A percentile compares a stretch with the other conserved stretches of the same genome.
These are phyloP conservation scores for Fusarium xyrophilum DNA, from an alignment of 2,329 filamentous ascomycete species.

Conservation along the genomic window DNA sequence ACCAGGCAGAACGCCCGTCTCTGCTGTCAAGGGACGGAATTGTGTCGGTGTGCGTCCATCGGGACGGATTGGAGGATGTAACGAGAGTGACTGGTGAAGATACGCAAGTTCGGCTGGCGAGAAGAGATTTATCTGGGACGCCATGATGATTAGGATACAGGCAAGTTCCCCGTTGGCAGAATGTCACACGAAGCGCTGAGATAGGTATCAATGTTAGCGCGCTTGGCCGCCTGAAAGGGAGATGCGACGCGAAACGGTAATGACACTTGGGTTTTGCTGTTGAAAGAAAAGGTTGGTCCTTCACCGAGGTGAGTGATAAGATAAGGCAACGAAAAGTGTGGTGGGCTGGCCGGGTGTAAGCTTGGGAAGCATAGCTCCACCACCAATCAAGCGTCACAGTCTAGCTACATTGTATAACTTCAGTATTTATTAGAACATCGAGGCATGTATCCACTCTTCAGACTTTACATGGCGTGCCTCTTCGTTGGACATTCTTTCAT, in stretches of 20 bases:
- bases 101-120: slow-evolving; percentile 97
- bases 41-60: slow-evolving; percentile 83
- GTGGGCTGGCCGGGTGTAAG: slow-evolving; percentile 36
- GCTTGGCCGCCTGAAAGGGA: background rate
- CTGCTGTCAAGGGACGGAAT: slow-evolving; percentile 89
- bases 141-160: slow-evolving; percentile 54
- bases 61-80: slow-evolving; percentile 83
- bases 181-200: background rate
- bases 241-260: slow-evolving; percentile 2
- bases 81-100: slow-evolving; percentile 84
- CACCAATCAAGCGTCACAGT: slow-evolving; percentile 8
- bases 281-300: slow-evolving; percentile 36
- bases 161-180: background rate
- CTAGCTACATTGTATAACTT: background rate
- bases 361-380: slow-evolving; percentile 15
- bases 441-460: background rate
- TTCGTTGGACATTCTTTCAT: background rate
- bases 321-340: slow-evolving; percentile 41
- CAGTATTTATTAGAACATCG: background rate
- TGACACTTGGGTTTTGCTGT: slow-evolving; percentile 27
- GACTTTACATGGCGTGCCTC: background rate
- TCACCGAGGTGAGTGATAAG: slow-evolving; percentile 47
- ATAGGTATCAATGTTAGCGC: background rate
- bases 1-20: slow-evolving; percentile 86
- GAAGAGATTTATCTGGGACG: slow-evolving; percentile 75